Base-by-base conservation (phyloP, 208 protist genomes). In the Leishmania gerbilli region DNA sequence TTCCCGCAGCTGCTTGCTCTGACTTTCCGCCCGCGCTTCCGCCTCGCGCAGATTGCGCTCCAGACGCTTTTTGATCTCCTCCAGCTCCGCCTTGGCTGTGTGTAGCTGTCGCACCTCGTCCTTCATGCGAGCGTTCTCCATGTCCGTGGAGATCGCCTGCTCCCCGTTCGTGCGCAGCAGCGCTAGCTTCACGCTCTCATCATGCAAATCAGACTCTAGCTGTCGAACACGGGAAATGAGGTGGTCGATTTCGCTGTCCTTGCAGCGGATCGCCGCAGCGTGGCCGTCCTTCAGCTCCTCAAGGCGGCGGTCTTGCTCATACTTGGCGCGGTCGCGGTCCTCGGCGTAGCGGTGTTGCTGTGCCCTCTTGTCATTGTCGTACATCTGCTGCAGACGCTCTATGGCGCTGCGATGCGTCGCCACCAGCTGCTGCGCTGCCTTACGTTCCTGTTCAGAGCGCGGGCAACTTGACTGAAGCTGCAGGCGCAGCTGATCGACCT, bases 291-390 rank as follows among this genome's bases (percentile, higher is more conserved):
- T 87, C 21, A 89, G 71, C 67, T 95, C 92, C 67, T 74, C 83
- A 27, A 92, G 74, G 34, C 83, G 80, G 5, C 87, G 72, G 24
- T 94, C 91, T 69, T 91, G 84, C 42, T 90, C 88, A 68, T 84
- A 87, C 24, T 79, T 55, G 4, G 88, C 69, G 7, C 90, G 89
- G 42, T 94, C 90, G 17, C 86, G 86, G 67, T 97, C 94, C 71
- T 92, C 92, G 15, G 79, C 62, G 79, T 88, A 87, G 75, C 84
- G 86, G 53, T 89, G 85, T 80, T 91, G 89, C 55, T 80, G 79
- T 64, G 87, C 56, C 67, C 79, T 84, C 83, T 92, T 95, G 78
- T 95, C 92, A 27, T 95, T 92, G 31, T 97, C 94, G 89, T 92
- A 95, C 67, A 89, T 79, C 34, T 90, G 84, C 79, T 95, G 91